Evolutionary conservation across 192 early-diverging fungal genomes (phyloP), one percentile per base, ranked within the genome.

Genomic region (Coemansia sp.): DNA sequence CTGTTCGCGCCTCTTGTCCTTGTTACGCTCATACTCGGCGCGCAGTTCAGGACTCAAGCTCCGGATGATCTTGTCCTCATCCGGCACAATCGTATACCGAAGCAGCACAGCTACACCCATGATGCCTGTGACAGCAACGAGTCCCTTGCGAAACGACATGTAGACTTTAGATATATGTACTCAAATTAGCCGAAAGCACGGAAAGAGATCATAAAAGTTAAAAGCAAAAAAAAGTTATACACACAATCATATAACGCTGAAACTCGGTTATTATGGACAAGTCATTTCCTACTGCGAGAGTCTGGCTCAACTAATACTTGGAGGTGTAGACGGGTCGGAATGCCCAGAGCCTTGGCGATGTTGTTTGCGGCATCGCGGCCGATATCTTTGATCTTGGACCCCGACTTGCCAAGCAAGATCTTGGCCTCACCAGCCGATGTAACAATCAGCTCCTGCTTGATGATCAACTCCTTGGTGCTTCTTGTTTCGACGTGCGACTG

Each of bases 71-170:
- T 77, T 61, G 15, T 82, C 72, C 66, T 82, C 80, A 45, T 68
- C 68, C 8, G 80, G 75, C 41, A 82, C 80, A 25, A 82, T 72
- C n/a, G 80, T 77, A 65, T 77, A 77, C 37, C 80, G 80, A 65
- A 82, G 63, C 57, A 77, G 58, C 25, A 77, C 62, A 0, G 69
- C 80, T 3, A 64, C 46, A 51, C 80, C 75, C 75, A 82, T 72
- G 64, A 82, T 72, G 37, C 75, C 72, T 27, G 23, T 69, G 44
- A 74, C 64, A 12, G 75, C 48, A 14, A 67, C 14, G 31, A 82
- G 14, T 11, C 69, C 68, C 37, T 48, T 64, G 50, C 67, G 73
- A 51, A 68, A 62, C 11, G 62, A 62, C 72, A 67, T 68, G 37
- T 2, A 38, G 1, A 25, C 17, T 50, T 48, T 36, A 10, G 27